phyloP scores from a whole-genome alignment of 345 rosid genomes.

The Punica granatum region DNA sequence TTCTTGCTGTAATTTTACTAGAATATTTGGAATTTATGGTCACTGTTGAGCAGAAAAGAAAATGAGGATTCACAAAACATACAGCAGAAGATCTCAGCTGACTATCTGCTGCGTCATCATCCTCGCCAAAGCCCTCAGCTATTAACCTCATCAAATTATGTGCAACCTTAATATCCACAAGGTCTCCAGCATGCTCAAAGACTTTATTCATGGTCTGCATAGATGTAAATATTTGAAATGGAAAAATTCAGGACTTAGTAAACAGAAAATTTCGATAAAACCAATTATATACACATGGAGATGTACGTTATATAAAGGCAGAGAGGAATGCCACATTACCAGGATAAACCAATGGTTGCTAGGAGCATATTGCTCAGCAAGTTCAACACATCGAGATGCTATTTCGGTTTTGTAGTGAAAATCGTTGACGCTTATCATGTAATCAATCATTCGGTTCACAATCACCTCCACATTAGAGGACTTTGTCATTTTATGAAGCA shows the following conservation, averaged over 20 bases:
- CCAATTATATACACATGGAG: constrained; percentile 1
- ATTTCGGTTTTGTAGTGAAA: constrained; percentile 96
- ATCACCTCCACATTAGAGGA: constrained; percentile 95
- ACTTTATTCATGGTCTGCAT: constrained; percentile 82
- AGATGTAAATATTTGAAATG: constrained; percentile 10
- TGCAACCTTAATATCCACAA: constrained; percentile 88
- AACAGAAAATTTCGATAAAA: constrained; percentile 1
- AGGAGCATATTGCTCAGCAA: constrained; percentile 98
- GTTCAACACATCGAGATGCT: constrained; percentile 92
- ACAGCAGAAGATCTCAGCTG: constrained; percentile 95
- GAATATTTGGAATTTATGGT: background rate
- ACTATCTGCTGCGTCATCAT: constrained; percentile 76
- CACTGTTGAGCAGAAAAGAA: background rate
- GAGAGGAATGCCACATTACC: constrained; percentile 30
- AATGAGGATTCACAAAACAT: constrained; percentile 20
- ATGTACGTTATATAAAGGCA: background rate
- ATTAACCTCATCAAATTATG: constrained; percentile 93
- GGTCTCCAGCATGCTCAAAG: constrained; percentile 96
- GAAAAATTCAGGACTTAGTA: background rate
- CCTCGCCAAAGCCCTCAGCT: constrained; percentile 97
- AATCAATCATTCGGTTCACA: constrained; percentile 96
- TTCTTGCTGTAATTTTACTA: background rate
- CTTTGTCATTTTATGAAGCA: constrained; percentile 95
- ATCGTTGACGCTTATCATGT: constrained; percentile 89
- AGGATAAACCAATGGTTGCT: constrained; percentile 98